Percentiles rank a stretch among this genome's conserved stretches.
Evolutionary conservation across 352 stramenopile species (phyloP).

Genomic region (Phytophthora fragariae): DNA sequence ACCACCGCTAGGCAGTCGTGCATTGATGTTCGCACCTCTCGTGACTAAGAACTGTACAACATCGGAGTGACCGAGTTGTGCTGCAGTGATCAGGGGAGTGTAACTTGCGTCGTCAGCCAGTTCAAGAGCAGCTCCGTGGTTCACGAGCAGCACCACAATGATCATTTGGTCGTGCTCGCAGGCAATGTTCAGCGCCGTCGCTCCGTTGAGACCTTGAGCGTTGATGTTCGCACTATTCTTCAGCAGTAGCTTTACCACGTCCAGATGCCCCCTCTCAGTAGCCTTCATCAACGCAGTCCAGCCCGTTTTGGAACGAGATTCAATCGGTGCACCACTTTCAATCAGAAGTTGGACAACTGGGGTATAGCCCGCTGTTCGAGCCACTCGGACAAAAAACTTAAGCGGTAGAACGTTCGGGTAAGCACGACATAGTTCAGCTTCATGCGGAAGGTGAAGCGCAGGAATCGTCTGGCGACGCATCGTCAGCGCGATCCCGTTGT

Average conservation of each 20-base stretch:
- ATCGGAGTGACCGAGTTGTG: background rate
- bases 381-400: no score
- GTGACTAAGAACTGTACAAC: background rate
- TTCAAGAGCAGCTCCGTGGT: background rate
- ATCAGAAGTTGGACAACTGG: background rate
- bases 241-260: background rate
- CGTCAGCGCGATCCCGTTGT: no score
- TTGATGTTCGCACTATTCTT: background rate
- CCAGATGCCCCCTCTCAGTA: background rate
- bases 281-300: background rate
- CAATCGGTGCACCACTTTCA: background rate
- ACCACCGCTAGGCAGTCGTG: background rate
- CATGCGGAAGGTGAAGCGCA: no score
- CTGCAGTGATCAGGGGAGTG: background rate
- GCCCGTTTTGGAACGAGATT: background rate
- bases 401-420: no score
- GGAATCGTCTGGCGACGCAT: no score
- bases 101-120: background rate
- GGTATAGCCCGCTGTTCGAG: background rate
- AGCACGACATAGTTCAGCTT: no score
- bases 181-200: background rate
- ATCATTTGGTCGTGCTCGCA: background rate
- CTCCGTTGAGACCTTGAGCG: background rate
- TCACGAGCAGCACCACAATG: background rate
- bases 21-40: background rate